Conservation (phyloP, 495 filamentous ascomycete species). For the Xylaria telfairii region DNA sequence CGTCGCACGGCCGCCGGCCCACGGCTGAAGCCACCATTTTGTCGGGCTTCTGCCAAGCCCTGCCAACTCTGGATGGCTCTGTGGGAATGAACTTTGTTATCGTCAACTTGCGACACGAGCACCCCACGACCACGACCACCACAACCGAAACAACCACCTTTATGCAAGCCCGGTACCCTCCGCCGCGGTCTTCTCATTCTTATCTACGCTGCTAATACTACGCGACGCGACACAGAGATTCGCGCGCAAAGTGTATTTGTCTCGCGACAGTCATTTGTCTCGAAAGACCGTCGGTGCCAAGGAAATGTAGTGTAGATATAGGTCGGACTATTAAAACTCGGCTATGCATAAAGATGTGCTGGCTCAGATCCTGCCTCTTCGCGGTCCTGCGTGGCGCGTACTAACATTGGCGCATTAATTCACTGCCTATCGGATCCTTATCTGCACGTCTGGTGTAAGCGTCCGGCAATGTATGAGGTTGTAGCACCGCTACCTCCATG, state of each 20-base stretch:
- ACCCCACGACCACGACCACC: background rate
- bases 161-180: background rate
- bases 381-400: conserved; percentile 5
- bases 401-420: conserved; percentile 4
- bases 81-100: background rate
- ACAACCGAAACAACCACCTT: conserved; percentile 16
- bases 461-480: background rate
- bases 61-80: conserved; percentile 8
- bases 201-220: no score
- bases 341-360: conserved; percentile 2
- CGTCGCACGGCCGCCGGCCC: background rate
- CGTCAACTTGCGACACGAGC: conserved; percentile 20
- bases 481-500: background rate
- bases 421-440: conserved; percentile 11
- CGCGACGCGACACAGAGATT: background rate
- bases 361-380: background rate
- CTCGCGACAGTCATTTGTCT: conserved; percentile 2
- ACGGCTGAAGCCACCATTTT: conserved; percentile 18
- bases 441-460: background rate
- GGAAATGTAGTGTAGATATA: background rate
- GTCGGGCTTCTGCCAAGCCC: conserved; percentile 22
- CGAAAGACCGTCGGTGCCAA: background rate
- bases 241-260: background rate
- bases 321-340: conserved; percentile 8
- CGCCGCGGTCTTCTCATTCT: background rate